These are phyloP conservation scores for Salix brachista DNA, from an alignment of 345 rosid species.

Conservation along the genomic window DNA sequence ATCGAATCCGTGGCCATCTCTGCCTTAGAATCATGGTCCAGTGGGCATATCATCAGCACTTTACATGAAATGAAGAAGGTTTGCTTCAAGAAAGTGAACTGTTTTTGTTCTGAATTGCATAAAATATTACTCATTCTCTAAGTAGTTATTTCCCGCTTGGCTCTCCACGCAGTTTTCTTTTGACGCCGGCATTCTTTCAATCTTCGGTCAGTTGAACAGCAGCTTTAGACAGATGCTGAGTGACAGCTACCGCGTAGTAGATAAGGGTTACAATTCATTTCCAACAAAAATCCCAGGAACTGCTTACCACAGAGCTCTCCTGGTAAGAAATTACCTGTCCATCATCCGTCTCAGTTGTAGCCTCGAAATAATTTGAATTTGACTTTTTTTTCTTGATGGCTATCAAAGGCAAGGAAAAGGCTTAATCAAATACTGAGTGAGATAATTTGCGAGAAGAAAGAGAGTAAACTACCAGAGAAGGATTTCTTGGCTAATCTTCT, in stretches of 20 bases:
- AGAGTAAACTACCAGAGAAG: conserved; percentile 23
- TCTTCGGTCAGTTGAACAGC: conserved; percentile 36
- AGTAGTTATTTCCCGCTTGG: not conserved
- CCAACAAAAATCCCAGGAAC: conserved; percentile 27
- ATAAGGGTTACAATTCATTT: conserved; percentile 36
- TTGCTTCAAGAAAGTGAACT: not conserved
- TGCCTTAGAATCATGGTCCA: conserved; percentile 24
- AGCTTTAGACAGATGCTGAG: conserved; percentile 29
- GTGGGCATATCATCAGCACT: conserved; percentile 34
- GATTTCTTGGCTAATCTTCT: conserved; percentile 43
- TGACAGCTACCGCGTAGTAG: conserved; percentile 23
- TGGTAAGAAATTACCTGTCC: conserved; percentile 4
- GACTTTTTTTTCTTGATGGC: not conserved
- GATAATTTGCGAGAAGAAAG: conserved; percentile 34
- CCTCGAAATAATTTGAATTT: not conserved
- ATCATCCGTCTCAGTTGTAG: not conserved
- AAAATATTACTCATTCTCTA: not conserved
- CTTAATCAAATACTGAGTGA: conserved; percentile 21
- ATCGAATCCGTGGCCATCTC: conserved; percentile 34
- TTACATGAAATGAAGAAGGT: conserved; percentile 50
- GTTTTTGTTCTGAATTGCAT: not conserved
- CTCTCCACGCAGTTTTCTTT: conserved; percentile 29
- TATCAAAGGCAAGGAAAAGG: conserved; percentile 34
- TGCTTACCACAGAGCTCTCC: conserved; percentile 25
- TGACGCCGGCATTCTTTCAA: conserved; percentile 40